Conservation (phyloP, 2,329 filamentous ascomycete species). For the Parastagonospora avenae region DNA sequence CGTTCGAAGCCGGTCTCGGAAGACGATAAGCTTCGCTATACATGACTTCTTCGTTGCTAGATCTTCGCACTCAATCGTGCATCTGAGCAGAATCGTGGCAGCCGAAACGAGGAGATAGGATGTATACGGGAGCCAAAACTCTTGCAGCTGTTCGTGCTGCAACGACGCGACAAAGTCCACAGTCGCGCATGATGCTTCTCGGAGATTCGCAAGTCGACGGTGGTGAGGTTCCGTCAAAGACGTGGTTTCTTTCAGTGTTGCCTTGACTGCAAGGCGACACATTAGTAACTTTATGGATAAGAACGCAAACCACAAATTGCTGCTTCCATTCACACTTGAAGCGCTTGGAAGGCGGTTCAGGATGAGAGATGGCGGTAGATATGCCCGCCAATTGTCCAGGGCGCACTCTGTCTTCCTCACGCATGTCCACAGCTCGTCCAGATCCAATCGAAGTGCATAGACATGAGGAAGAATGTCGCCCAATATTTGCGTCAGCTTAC, state of each 20-base stretch:
- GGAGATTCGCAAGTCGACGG: slow-evolving; percentile 15
- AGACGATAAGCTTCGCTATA: slow-evolving; percentile 7
- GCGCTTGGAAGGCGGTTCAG: background rate
- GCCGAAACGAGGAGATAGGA: slow-evolving; percentile 23
- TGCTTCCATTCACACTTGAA: slow-evolving; percentile 11
- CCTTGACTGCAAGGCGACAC: slow-evolving; percentile 17
- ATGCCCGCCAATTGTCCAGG: slow-evolving; percentile 17
- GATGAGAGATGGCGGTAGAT: slow-evolving; percentile 11
- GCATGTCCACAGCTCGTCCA: slow-evolving; percentile 7
- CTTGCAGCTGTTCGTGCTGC: slow-evolving; percentile 13
- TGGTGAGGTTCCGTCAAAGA: slow-evolving; percentile 7
- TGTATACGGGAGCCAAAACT: slow-evolving; percentile 29
- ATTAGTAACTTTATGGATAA: slow-evolving; percentile 19
- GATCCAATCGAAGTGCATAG: slow-evolving; percentile 14
- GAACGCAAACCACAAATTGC: slow-evolving; percentile 25
- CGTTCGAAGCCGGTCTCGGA: slow-evolving; percentile 10
- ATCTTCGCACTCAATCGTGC: slow-evolving; percentile 17
- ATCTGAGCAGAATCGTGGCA: slow-evolving; percentile 22
- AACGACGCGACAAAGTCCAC: slow-evolving; percentile 11
- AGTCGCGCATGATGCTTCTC: slow-evolving; percentile 12
- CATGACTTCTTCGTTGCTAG: slow-evolving; percentile 10
- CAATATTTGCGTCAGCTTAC: slow-evolving; percentile 22
- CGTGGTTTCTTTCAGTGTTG: slow-evolving; percentile 3
- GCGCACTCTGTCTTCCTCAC: slow-evolving; percentile 14
- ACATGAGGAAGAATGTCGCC: slow-evolving; percentile 21